phyloP scores from a whole-genome alignment of 164 flowering plant species.

The Santalum album region DNA sequence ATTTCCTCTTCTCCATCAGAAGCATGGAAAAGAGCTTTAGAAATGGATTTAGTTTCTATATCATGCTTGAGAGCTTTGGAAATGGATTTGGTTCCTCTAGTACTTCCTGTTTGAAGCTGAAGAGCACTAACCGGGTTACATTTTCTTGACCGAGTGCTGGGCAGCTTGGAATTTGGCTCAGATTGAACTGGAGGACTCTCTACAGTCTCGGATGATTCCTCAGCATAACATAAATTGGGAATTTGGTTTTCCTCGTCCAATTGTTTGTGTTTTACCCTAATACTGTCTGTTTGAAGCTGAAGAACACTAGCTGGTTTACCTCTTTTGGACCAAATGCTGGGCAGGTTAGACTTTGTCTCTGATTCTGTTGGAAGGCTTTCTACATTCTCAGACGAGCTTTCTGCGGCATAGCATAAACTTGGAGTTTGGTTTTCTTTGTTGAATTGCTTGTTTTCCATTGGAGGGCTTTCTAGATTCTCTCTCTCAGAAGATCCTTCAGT shows the following conservation, averaged over 20 bases:
- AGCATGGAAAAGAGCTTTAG: constrained; percentile 22
- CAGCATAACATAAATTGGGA: background rate
- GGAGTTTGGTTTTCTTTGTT: constrained; percentile 12
- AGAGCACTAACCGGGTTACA: background rate
- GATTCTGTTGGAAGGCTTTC: constrained; percentile 18
- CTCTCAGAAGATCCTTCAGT: background rate
- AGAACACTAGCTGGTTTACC: constrained; percentile 39
- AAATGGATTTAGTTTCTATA: constrained; percentile 3
- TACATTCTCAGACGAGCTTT: constrained; percentile 7
- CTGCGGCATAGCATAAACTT: constrained; percentile 1
- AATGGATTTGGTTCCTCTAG: background rate
- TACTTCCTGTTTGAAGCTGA: background rate
- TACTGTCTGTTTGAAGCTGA: constrained; percentile 29
- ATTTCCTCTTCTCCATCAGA: constrained; percentile 25
- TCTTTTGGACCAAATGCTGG: constrained; percentile 55
- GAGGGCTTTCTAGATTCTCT: background rate
- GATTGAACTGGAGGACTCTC: background rate
- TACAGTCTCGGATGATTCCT: background rate
- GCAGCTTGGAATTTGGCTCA: background rate
- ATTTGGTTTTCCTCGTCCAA: too few species aligned
- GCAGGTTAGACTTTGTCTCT: constrained; percentile 11
- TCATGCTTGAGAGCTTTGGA: too few species aligned
- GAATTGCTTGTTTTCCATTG: background rate
- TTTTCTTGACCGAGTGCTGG: background rate
- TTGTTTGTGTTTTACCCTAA: constrained; percentile 18